Evolutionary conservation across 805 yeast genomes (phyloP).

Genomic region (Nakazawaea anatomiae): DNA sequence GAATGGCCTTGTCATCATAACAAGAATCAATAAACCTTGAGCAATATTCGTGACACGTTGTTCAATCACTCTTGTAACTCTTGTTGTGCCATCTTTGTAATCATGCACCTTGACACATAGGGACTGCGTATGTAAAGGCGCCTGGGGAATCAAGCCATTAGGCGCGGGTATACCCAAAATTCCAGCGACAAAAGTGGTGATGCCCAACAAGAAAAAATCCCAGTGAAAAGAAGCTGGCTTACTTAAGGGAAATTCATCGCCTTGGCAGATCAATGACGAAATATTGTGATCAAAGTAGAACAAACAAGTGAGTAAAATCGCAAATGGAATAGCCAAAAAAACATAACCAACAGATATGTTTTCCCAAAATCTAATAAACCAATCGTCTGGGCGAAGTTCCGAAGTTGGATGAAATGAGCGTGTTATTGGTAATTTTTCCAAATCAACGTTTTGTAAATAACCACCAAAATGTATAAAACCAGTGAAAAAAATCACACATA

Average conservation of each 20-base stretch:
- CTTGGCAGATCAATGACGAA: slow-evolving; percentile 89
- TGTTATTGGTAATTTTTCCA: slow-evolving; percentile 64
- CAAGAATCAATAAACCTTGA: slow-evolving; percentile 81
- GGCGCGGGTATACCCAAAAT: slow-evolving; percentile 92
- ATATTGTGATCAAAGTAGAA: slow-evolving; percentile 96
- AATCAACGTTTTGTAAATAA: slow-evolving; percentile 44
- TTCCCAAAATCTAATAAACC: slow-evolving; percentile 77
- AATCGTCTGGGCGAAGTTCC: slow-evolving; percentile 45
- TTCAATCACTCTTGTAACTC: slow-evolving; percentile 64
- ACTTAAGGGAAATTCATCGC: slow-evolving; percentile 67
- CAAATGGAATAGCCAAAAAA: slow-evolving; percentile 91
- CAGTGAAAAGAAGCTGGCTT: slow-evolving; percentile 92
- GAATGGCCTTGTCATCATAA: slow-evolving; percentile 86
- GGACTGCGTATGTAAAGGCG: slow-evolving; percentile 86
- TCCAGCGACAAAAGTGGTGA: slow-evolving; percentile 85
- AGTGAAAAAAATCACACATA: slow-evolving; percentile 81
- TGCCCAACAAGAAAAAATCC: slow-evolving; percentile 80
- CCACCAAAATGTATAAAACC: slow-evolving; percentile 94
- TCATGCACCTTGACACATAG: slow-evolving; percentile 50
- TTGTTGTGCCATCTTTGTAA: slow-evolving; percentile 22
- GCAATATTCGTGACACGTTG: slow-evolving; percentile 80
- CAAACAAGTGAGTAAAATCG: slow-evolving; percentile 71
- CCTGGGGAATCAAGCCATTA: slow-evolving; percentile 95
- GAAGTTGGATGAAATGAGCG: slow-evolving; percentile 72
- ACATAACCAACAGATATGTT: slow-evolving; percentile 65